Percentiles rank a stretch among this genome's conserved stretches.
Conservation (phyloP, 164 flowering plant genomes). For the Berberis vulgaris region DNA sequence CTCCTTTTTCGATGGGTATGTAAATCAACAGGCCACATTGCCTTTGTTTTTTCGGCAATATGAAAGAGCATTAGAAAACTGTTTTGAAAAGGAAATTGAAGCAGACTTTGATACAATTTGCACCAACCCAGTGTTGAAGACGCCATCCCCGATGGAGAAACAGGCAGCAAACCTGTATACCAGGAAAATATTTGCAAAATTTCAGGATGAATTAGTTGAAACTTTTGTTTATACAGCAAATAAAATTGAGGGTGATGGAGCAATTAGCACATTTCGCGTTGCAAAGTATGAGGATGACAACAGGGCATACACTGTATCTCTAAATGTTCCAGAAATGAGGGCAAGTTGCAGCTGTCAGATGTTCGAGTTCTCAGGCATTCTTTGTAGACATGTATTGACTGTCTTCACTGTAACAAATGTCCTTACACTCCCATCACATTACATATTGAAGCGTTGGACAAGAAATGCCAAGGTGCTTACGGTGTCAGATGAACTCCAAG, state of each 20-base stretch:
- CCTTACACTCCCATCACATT: constrained; percentile 57
- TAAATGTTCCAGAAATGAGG: constrained; percentile 36
- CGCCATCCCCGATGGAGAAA: constrained; percentile 61
- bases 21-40: constrained; percentile 39
- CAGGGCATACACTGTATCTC: constrained; percentile 38
- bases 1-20: constrained; percentile 48
- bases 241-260: constrained; percentile 44
- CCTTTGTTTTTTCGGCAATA: constrained; percentile 45
- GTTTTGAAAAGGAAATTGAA: constrained; percentile 44
- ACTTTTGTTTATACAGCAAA: constrained; percentile 52
- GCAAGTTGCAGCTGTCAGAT: constrained; percentile 59
- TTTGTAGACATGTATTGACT: constrained; percentile 56
- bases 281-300: constrained; percentile 57
- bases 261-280: constrained; percentile 43
- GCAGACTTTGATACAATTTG: constrained; percentile 48
- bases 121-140: constrained; percentile 44
- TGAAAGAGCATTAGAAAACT: constrained; percentile 43
- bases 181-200: constrained; percentile 38
- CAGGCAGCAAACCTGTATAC: constrained; percentile 57
- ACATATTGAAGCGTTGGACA: constrained; percentile 65
- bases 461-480: constrained; percentile 38
- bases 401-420: constrained; percentile 61
- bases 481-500: constrained; percentile 26
- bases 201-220: constrained; percentile 59
- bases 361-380: constrained; percentile 62